Conservation (phyloP, 805 yeast genomes). For the Pichia nanzhaoensis region DNA sequence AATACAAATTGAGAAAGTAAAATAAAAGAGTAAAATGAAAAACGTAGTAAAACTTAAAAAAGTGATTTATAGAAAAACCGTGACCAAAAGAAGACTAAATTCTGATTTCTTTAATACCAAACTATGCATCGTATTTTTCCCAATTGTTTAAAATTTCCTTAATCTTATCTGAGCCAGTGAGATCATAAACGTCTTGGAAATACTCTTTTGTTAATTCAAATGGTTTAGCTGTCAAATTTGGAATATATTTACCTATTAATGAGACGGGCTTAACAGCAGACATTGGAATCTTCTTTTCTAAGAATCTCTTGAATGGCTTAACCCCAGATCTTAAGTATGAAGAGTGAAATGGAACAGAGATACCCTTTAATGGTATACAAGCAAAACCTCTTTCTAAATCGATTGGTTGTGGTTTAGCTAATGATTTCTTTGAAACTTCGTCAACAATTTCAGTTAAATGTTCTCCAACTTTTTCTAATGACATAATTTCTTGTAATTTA, state of each 20-base stretch:
- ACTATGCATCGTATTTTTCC: conserved; percentile 69
- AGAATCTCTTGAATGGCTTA: conserved; percentile 96
- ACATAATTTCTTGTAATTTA: conserved; percentile 73
- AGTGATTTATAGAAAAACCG: background rate
- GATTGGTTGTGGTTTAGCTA: conserved; percentile 92
- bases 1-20: background rate
- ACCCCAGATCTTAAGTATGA: conserved; percentile 98
- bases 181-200: conserved; percentile 89
- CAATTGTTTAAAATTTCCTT: conserved; percentile 89
- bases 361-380: conserved; percentile 95
- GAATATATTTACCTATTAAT: conserved; percentile 92
- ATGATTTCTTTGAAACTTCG: conserved; percentile 75
- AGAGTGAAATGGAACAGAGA: conserved; percentile 99
- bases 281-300: conserved; percentile 91
- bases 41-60: background rate
- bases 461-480: conserved; percentile 81
- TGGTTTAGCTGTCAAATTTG: conserved; percentile 97
- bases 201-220: conserved; percentile 93
- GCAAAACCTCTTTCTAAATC: conserved; percentile 97
- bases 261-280: conserved; percentile 93
- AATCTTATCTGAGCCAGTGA: conserved; percentile 88
- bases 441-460: conserved; percentile 83
- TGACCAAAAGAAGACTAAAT: background rate
- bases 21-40: background rate
- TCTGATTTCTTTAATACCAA: background rate